Conservation (phyloP, 257 asterid species). For the Solanum sitiens region DNA sequence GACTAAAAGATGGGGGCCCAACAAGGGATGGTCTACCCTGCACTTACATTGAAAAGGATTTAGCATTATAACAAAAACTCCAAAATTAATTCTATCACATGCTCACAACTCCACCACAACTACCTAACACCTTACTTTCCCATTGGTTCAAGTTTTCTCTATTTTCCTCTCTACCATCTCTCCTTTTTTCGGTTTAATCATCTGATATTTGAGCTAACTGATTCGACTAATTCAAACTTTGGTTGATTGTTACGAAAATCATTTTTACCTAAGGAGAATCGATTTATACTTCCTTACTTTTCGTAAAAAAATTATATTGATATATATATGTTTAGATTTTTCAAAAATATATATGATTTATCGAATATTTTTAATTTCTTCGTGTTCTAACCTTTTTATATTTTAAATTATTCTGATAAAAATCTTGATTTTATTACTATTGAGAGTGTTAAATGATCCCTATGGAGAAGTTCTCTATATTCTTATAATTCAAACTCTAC, state of each 20-base stretch:
- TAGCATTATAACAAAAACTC: not conserved
- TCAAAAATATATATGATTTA: not conserved
- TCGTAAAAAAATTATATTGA: too few species aligned
- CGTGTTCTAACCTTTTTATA: not conserved
- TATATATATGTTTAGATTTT: not conserved
- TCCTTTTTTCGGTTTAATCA: not conserved
- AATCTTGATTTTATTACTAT: not conserved
- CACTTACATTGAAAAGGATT: not conserved
- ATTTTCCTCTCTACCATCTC: not conserved
- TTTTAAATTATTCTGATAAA: not conserved
- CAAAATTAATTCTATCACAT: not conserved
- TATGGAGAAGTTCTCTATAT: not conserved
- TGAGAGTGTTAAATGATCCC: not conserved
- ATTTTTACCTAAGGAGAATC: not conserved
- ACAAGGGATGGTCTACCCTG: not conserved
- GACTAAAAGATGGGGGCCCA: not conserved
- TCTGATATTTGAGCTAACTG: not conserved
- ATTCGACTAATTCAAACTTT: not conserved
- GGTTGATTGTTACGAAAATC: fast-evolving
- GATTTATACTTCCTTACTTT: not conserved
- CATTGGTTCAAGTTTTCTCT: not conserved
- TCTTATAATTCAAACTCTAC: not conserved
- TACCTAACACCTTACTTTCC: not conserved
- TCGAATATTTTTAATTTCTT: not conserved
- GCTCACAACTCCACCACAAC: not conserved